Evolutionary conservation across 805 yeast species (phyloP).

Genomic region (Schwanniomyces pseudopolymorphus): DNA sequence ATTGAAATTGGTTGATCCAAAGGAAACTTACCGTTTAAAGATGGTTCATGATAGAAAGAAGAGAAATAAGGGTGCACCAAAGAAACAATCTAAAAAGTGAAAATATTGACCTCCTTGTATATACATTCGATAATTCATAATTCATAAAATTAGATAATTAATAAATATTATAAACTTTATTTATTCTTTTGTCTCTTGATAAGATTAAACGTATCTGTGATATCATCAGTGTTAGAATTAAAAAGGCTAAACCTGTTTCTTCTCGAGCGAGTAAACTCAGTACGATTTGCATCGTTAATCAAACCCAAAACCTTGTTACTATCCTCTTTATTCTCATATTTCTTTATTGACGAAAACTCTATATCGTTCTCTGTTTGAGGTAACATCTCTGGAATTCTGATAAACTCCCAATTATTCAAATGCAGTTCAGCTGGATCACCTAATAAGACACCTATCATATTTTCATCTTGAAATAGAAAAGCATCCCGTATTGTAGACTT

Average conservation of each 20-base stretch:
- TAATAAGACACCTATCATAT: conserved; percentile 1
- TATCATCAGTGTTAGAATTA: conserved; percentile 15
- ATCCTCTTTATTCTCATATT: conserved; percentile 10
- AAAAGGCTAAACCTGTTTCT: conserved; percentile 8
- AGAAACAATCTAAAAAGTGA: conserved; percentile 48
- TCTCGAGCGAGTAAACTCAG: conserved; percentile 8
- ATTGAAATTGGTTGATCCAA: conserved; percentile 58
- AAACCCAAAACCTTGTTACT: conserved; percentile 10
- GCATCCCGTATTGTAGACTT: neutral
- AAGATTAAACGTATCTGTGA: conserved; percentile 28
- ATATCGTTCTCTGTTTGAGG: conserved; percentile 5
- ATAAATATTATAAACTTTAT: neutral
- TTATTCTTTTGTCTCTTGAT: conserved; percentile 11
- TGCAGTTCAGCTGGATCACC: neutral
- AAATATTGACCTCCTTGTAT: conserved; percentile 4
- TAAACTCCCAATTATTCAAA: conserved; percentile 3
- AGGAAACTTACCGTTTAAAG: conserved; percentile 65
- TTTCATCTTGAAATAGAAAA: neutral
- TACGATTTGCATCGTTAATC: conserved; percentile 11
- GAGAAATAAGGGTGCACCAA: conserved; percentile 89
- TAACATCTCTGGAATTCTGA: neutral
- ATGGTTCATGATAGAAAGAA: conserved; percentile 67
- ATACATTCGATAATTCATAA: conserved; percentile 2
- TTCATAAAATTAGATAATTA: neutral
- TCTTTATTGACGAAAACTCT: conserved; percentile 7